Evolutionary conservation across 225 moss, liverwort and hornwort species (phyloP), one percentile per base, ranked within the genome.

Genomic region (Polytrichum commune): DNA sequence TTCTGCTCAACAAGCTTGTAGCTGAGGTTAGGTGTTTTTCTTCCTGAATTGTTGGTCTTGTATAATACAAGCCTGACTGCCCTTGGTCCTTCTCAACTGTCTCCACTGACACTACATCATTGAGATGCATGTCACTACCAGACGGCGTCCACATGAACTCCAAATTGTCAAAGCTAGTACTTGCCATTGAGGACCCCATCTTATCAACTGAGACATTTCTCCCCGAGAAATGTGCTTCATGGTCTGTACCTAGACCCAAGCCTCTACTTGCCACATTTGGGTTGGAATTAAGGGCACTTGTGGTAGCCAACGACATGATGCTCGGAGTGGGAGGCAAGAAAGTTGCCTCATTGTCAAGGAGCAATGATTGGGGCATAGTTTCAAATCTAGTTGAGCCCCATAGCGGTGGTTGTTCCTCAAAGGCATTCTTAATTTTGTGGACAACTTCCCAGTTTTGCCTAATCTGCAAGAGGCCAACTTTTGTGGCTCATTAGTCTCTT

Each of bases 381-480:
- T 84, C 81, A 46, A 73, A 77, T 78, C 57, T 75, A 68, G 72
- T 78, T 18, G 83, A 77, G 63, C 71, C 85, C 88, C 77, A 83
- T 1, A 72, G 63, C 1, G 26, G 26, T 26, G 26, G 26, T 54
- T 77, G 73, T 63, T 90, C 88, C 54, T 81, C 83, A 62, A 90
- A 90, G 8, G 84, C 76, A 77, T 74, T 76, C 83, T 86, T 86
- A 33, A 90, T 83, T 28, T 75, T 79, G 23, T 74, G 75, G 8
- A 90, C 68, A 73, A 88, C 85, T 29, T 90, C 81, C 75, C 71
- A 24, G 53, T 78, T 86, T 57, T 88, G 69, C 75, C 58, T 71
- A 58, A 90, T 80, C 88, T 90, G 79, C 70, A 73, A 64, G 25
- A 29, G 25, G 54, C 53, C 20, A 35, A 26, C 38, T 9, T 53